Percentiles rank a stretch among this genome's conserved stretches.
phyloP scores from a whole-genome alignment of 2,329 filamentous ascomycete species.

The Apiospora aurea region DNA sequence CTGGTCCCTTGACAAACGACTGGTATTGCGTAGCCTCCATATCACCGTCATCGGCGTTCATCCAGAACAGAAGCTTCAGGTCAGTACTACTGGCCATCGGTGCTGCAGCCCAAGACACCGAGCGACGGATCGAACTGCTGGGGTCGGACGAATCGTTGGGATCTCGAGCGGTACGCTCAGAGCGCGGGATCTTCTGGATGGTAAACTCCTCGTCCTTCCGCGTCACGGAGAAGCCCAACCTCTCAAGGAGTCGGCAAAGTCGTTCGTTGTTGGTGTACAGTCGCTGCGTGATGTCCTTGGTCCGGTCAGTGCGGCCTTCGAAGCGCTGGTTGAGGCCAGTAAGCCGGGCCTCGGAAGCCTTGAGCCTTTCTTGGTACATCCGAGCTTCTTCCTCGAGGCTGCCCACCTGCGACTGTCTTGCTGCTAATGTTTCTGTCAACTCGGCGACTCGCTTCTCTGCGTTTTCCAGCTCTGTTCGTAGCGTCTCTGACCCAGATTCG shows the following conservation, averaged over 20 bases:
- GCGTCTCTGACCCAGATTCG: conserved; percentile 80
- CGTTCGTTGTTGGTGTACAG: conserved; percentile 86
- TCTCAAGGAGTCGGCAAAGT: conserved; percentile 82
- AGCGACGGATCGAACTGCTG: conserved; percentile 59
- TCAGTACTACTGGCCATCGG: conserved; percentile 68
- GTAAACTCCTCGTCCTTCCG: conserved; percentile 76
- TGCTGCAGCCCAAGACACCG: conserved; percentile 59
- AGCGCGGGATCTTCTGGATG: conserved; percentile 73
- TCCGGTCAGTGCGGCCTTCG: conserved; percentile 73
- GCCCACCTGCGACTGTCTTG: conserved; percentile 77
- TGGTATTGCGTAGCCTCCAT: conserved; percentile 77
- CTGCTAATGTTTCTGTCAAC: conserved; percentile 74
- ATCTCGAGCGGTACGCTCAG: conserved; percentile 65
- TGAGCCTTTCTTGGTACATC: conserved; percentile 70
- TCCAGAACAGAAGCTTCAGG: conserved; percentile 82
- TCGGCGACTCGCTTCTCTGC: conserved; percentile 75
- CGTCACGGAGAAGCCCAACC: conserved; percentile 82
- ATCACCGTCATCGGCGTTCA: conserved; percentile 70
- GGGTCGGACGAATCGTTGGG: conserved; percentile 66
- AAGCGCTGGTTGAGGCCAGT: conserved; percentile 63
- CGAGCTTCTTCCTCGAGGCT: conserved; percentile 79
- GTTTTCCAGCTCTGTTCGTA: conserved; percentile 77
- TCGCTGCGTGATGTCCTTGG: conserved; percentile 84
- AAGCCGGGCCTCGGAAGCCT: conserved; percentile 60
- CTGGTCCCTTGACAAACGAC: conserved; percentile 75